Evolutionary conservation across 257 asterid genomes (phyloP), one percentile per base, ranked within the genome.

Genomic region (Cinchona pubescens): DNA sequence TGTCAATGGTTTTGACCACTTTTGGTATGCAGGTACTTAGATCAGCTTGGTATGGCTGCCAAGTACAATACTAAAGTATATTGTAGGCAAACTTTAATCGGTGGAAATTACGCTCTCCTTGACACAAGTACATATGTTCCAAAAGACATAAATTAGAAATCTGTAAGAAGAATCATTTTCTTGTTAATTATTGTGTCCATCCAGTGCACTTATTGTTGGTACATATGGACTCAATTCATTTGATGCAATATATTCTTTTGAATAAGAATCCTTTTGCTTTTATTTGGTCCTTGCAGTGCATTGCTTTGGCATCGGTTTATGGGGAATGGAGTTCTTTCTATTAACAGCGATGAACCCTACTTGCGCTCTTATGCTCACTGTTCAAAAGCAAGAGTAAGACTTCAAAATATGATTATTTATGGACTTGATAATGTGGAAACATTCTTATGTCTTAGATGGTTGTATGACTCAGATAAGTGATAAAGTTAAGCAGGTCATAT

Each of bases 31-130:
- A 95, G 99, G 99, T 92, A 95, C 82, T 83, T 95, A 60, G 99
- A 95, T 88, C 96, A 92, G 85, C 98, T 95, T 60, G 99, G 96
- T 34, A 83, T 92, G 97, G 99, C 99, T 38, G 99, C 98, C 46
- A 90, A 78, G 86, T 83, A 91, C 58, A 78, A 75, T 14, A 92
- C 96, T 32, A 87, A 83, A 86, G 98, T 91, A 18, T 90, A 89
- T 79, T 92, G 99, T 83, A 85, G 98, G 74, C 99, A 95, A 85
- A 84, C 89, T 46, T 87, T 95, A 82, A 83, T 89, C n/a, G 99
- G 99, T 60, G 98, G 96, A 67, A 88, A 90, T 79, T 95, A 95
- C 27, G 98, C 90, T 72, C 96, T 95, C 67, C 91, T 95, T 56
- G 87, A 95, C 82, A 78, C 73, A 62, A 76, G 82, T 32, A 91